phyloP scores from a whole-genome alignment of 139 green algal genomes.

The Gonium pectorale region DNA sequence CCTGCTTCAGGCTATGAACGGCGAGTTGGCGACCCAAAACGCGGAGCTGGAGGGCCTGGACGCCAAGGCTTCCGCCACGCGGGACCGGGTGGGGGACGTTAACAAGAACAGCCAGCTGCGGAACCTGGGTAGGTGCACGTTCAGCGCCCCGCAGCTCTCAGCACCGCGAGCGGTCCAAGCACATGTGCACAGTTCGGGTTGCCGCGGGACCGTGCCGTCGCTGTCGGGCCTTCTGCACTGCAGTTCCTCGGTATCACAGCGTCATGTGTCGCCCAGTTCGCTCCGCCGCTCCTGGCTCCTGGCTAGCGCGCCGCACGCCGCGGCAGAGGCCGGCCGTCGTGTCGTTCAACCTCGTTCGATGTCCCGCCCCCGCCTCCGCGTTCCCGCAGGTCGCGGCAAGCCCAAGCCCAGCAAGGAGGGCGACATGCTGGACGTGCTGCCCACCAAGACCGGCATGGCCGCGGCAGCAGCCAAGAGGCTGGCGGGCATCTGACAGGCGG shows the following conservation, averaged over 20 bases:
- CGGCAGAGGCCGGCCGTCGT: too few relatives aligned
- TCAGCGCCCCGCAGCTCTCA: too few relatives aligned
- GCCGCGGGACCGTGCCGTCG: too few relatives aligned
- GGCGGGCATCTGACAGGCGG: neutral
- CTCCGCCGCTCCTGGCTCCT: too few relatives aligned
- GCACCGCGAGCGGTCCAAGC: too few relatives aligned
- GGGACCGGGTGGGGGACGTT: slow-evolving; percentile 16
- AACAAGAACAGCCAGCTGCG: slow-evolving; percentile 47
- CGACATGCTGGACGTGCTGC: neutral
- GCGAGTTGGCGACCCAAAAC: slow-evolving; percentile 32
- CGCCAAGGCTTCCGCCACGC: neutral
- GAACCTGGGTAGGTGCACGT: slow-evolving; percentile 41
- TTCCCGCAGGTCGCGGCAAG: slow-evolving; percentile 20
- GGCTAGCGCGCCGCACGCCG: too few relatives aligned
- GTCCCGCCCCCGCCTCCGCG: too few relatives aligned
- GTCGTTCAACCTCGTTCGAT: too few relatives aligned
- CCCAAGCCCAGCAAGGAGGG: slow-evolving; percentile 16
- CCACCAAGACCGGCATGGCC: neutral
- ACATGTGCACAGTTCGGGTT: too few relatives aligned
- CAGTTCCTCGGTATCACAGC: too few relatives aligned
- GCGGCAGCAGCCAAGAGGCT: slow-evolving; percentile 9
- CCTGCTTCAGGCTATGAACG: neutral
- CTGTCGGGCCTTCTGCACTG: too few relatives aligned
- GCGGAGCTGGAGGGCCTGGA: slow-evolving; percentile 34
- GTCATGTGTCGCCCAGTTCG: too few relatives aligned